These are phyloP conservation scores for Phellopilus nigrolimitatus DNA, from an alignment of 1,284 basidiomycete species.

Conservation along the genomic window DNA sequence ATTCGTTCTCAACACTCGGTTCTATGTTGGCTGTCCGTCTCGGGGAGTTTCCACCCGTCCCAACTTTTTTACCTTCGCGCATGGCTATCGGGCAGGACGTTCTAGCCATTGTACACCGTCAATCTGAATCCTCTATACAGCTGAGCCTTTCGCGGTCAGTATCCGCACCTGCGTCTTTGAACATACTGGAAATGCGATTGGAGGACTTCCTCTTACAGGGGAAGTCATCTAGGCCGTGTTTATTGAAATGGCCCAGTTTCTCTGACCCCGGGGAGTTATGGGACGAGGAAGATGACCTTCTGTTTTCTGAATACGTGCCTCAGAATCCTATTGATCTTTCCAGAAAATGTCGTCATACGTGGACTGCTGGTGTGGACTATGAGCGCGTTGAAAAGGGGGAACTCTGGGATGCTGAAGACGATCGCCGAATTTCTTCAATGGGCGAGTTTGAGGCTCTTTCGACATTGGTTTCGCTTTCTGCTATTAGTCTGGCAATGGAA, in stretches of 20 bases:
- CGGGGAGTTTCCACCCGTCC: constrained; percentile 14
- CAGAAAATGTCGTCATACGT: constrained; percentile 12
- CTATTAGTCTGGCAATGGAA: neutral
- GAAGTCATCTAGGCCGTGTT: neutral
- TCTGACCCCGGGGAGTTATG: constrained; percentile 17
- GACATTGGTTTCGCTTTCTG: constrained; percentile 6
- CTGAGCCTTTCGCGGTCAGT: constrained; percentile 11
- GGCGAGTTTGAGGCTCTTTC: neutral
- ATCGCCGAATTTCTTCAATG: constrained; percentile 11
- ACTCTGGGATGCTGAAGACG: constrained; percentile 21
- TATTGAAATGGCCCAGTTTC: neutral
- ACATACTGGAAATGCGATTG: constrained; percentile 9
- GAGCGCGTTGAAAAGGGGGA: constrained; percentile 9
- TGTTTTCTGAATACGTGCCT: constrained; percentile 6
- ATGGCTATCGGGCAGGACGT: neutral
- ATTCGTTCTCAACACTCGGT: constrained; percentile 17
- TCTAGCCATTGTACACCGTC: neutral
- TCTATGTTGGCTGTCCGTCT: constrained; percentile 15
- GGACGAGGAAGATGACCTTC: constrained; percentile 20
- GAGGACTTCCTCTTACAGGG: constrained; percentile 1
- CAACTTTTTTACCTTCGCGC: neutral
- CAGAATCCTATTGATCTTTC: neutral
- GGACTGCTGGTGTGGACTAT: constrained; percentile 17
- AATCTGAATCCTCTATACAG: constrained; percentile 2
- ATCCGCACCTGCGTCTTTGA: constrained; percentile 14